A percentile compares a stretch with the other conserved stretches of the same genome.
Conservation (phyloP, 225 moss, liverwort and hornwort species). For the Asterella californica region DNA sequence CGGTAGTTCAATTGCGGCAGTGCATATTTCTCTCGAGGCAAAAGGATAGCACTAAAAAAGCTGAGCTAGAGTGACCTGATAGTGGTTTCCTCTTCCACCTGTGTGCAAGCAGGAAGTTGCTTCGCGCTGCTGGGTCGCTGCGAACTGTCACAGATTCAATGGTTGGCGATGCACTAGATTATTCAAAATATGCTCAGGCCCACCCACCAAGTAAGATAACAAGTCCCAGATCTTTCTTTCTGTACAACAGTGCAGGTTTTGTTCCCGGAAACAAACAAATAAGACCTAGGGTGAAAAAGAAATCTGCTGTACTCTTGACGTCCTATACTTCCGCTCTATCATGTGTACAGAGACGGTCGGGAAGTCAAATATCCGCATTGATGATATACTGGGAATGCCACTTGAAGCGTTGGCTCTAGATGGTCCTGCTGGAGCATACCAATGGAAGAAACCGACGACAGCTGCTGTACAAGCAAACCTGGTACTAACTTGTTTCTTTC, state of each 20-base stretch:
- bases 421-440: constrained; percentile 31
- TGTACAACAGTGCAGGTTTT: neutral
- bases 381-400: constrained; percentile 58
- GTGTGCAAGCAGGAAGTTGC: constrained; percentile 38
- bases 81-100: neutral
- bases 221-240: neutral
- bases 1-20: neutral
- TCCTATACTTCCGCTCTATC: neutral
- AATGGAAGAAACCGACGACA: constrained; percentile 47
- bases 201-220: constrained; percentile 31
- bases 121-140: constrained; percentile 48
- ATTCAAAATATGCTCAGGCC: constrained; percentile 33
- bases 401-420: constrained; percentile 45
- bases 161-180: constrained; percentile 39
- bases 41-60: neutral
- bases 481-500: constrained; percentile 18
- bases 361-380: constrained; percentile 43
- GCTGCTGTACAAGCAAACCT: constrained; percentile 43
- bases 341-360: constrained; percentile 24
- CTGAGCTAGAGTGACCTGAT: neutral
- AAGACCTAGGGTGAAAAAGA: neutral
- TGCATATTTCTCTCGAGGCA: neutral
- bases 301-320: neutral
- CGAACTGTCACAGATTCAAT: constrained; percentile 48
- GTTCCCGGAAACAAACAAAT: too few relatives aligned